Evolutionary conservation across 2,329 filamentous ascomycete genomes (phyloP), one percentile per base, ranked within the genome.

Genomic region (Hymenoscyphus repandus): DNA sequence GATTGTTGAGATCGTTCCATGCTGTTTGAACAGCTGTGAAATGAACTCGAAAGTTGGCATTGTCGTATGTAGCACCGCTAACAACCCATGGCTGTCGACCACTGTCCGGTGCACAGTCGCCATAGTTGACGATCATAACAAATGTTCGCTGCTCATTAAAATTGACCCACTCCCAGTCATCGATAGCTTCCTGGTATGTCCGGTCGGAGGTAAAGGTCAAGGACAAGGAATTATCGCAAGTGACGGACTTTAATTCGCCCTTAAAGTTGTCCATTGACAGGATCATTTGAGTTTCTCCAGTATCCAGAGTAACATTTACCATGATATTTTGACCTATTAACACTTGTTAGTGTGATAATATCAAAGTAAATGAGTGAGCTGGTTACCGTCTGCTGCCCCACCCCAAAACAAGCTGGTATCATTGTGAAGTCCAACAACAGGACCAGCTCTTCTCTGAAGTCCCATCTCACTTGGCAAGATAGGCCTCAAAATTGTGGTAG

Each of bases 81-180:
- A 52, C 31, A 11, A 49, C 12, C 50, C 46, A 52, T 2, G 50
- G 50, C 22, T 52, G 40, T 10, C 50, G 45, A 13, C 40, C 46
- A 12, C 32, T 39, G 5, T 45, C 46, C 6, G 17, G 13, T 27
- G 18, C 20, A 15, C 50, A 52, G 6, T 34, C 34, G 2, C 45
- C 41, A 34, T 45, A 52, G 27, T 52, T 52, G 13, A 52, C 50
- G 27, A 52, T 39, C 50, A 52, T 52, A 7, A 52, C 36, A 30
- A 52, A 49, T n/a, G 45, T 49, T 11, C 42, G 33, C 3, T 42
- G 30, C 3, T 27, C 34, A n/a, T 37, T 37, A 9, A 49, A 43
- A 18, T 52, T 52, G 6, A 52, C 50, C 50, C 50, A 52, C 1
- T 45, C 9, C 50, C 50, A 52, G 34, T 49, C 46, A 5, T 27